phyloP scores from a whole-genome alignment of 768 basidiomycete genomes.

The Tremella fuciformis region DNA sequence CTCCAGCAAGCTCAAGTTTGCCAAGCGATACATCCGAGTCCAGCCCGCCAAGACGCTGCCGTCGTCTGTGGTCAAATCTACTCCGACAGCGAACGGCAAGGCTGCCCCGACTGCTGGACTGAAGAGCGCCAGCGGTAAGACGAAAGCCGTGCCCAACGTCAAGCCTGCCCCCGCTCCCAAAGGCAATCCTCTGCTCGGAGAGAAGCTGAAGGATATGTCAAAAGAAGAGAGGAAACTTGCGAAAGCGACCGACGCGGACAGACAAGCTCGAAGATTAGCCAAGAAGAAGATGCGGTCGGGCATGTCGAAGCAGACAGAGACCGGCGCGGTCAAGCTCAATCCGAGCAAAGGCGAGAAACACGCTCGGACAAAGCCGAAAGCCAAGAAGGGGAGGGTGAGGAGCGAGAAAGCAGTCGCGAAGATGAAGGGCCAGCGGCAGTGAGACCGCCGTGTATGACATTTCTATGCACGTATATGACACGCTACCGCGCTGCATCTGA shows the following conservation, averaged over 20 bases:
- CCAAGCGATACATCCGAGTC: constrained; percentile 85
- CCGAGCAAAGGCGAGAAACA: constrained; percentile 35
- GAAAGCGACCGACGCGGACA: constrained; percentile 75
- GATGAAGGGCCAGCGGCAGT: constrained; percentile 44
- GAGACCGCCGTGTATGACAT: neutral
- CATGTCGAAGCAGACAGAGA: constrained; percentile 35
- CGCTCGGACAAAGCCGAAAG: constrained; percentile 39
- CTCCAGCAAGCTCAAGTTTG: constrained; percentile 74
- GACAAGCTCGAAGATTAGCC: constrained; percentile 76
- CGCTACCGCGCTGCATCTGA: no score
- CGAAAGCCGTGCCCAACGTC: constrained; percentile 7
- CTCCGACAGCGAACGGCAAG: constrained; percentile 24
- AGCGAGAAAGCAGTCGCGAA: constrained; percentile 45
- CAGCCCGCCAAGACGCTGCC: constrained; percentile 78
- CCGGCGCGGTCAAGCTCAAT: constrained; percentile 47
- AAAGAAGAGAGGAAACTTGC: constrained; percentile 81
- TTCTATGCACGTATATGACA: no score
- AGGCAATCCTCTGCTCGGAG: constrained; percentile 78
- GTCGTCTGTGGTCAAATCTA: constrained; percentile 46
- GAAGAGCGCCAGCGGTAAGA: constrained; percentile 21
- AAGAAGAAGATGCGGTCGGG: constrained; percentile 66
- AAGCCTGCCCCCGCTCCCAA: constrained; percentile 56
- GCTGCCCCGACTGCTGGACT: constrained; percentile 19
- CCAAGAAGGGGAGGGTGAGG: constrained; percentile 52
- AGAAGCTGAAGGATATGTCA: constrained; percentile 68